Evolutionary conservation across 2,329 filamentous ascomycete genomes (phyloP).

Genomic region (Claviceps maximensis): DNA sequence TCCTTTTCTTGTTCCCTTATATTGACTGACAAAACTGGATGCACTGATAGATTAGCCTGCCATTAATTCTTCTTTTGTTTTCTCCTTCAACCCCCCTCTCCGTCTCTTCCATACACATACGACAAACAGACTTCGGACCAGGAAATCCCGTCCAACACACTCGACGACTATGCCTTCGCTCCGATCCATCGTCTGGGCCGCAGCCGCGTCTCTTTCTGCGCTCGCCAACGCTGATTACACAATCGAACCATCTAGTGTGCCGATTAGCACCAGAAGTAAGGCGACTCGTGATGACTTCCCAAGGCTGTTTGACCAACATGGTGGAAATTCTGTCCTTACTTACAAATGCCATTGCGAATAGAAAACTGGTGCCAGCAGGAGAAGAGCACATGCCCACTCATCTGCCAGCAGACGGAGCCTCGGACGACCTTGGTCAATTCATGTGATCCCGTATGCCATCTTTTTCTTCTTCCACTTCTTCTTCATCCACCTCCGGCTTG

Average conservation of each 20-base stretch:
- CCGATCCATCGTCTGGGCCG: constrained; percentile 38
- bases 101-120: not conserved
- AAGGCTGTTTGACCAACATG: too few relatives aligned
- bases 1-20: too few relatives aligned
- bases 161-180: constrained; percentile 39
- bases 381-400: constrained; percentile 51
- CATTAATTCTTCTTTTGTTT: too few relatives aligned
- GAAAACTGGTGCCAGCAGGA: constrained; percentile 55
- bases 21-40: too few relatives aligned
- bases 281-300: not conserved
- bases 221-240: constrained; percentile 42
- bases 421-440: constrained; percentile 45
- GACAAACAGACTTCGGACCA: too few relatives aligned
- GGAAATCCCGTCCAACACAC: too few relatives aligned
- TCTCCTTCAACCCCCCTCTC: too few relatives aligned
- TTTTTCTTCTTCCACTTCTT: not conserved
- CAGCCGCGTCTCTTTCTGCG: constrained; percentile 33
- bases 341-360: constrained; percentile 18
- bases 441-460: constrained; percentile 47
- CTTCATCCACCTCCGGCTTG: too few relatives aligned
- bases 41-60: too few relatives aligned
- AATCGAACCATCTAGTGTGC: constrained; percentile 51
- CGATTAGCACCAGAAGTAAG: constrained; percentile 38
- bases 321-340: not conserved
- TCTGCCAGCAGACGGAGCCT: constrained; percentile 50